These are phyloP conservation scores for Monosporascus cannonballus DNA, from an alignment of 2,329 filamentous ascomycete genomes.

Conservation along the genomic window DNA sequence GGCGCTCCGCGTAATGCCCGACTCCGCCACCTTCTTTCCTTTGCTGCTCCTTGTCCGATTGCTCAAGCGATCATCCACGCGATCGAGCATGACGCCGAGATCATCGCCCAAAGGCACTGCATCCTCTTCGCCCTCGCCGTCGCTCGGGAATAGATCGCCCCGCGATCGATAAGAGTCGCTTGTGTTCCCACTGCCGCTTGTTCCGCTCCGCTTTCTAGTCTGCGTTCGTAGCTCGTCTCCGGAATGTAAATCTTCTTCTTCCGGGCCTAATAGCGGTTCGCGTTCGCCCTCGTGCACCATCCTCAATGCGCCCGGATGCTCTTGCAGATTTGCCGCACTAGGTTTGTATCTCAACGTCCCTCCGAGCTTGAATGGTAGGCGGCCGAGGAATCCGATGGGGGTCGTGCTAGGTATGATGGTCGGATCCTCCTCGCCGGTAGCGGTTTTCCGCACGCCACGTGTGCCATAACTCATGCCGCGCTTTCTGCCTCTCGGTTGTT, in stretches of 20 bases:
- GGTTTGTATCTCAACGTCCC: conserved; percentile 82
- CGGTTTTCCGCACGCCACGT: conserved; percentile 45
- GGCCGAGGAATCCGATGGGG: conserved; percentile 76
- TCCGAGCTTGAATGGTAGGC: conserved; percentile 79
- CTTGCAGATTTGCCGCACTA: conserved; percentile 82
- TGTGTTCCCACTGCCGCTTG: conserved; percentile 72
- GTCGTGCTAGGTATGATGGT: conserved; percentile 87
- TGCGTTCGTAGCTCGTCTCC: conserved; percentile 25
- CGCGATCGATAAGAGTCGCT: conserved; percentile 81
- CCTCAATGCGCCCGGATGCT: conserved; percentile 61
- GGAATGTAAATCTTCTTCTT: conserved; percentile 8
- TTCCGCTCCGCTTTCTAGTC: conserved; percentile 65
- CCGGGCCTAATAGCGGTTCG: conserved; percentile 58
- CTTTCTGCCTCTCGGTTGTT: conserved; percentile 42
- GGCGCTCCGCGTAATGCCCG: conserved; percentile 42
- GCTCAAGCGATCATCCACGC: conserved; percentile 70
- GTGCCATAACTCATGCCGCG: conserved; percentile 88
- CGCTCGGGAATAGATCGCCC: conserved; percentile 86
- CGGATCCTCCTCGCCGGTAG: conserved; percentile 59
- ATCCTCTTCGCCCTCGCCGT: conserved; percentile 80
- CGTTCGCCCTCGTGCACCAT: conserved; percentile 46
- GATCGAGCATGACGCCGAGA: conserved; percentile 76
- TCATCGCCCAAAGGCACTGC: conserved; percentile 90
- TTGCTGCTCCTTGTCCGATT: conserved; percentile 56
- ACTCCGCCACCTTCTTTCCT: conserved; percentile 44